A percentile compares a stretch with the other conserved stretches of the same genome.
phyloP scores from a whole-genome alignment of 1,139 yeast species.

The Ogataea hybrid region DNA sequence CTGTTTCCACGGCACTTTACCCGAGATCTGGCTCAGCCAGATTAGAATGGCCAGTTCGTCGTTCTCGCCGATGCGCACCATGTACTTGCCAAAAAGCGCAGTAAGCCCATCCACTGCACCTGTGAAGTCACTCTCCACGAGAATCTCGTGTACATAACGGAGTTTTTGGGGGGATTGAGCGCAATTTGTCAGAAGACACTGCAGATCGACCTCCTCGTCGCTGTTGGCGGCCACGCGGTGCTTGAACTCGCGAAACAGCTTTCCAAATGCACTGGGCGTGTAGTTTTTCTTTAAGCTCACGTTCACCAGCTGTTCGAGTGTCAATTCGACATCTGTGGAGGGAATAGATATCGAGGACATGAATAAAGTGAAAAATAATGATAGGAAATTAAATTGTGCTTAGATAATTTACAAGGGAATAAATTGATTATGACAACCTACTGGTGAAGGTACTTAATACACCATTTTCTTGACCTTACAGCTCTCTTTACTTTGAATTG shows the following conservation, averaged over 20 bases:
- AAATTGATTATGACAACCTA: no score
- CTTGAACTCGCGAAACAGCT: slow-evolving; percentile 28
- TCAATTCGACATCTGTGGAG: slow-evolving; percentile 19
- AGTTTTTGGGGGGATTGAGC: slow-evolving; percentile 22
- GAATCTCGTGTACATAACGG: slow-evolving; percentile 27
- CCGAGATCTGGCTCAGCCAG: slow-evolving; percentile 23
- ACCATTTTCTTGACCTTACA: no score
- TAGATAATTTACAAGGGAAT: no score
- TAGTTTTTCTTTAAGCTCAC: slow-evolving; percentile 23
- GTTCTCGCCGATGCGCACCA: slow-evolving; percentile 11
- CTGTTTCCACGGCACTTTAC: slow-evolving; percentile 23
- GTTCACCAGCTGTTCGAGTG: slow-evolving; percentile 22
- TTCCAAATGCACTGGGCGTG: slow-evolving; percentile 27
- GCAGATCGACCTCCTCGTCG: slow-evolving; percentile 16
- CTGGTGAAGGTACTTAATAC: no score
- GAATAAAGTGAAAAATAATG: background rate
- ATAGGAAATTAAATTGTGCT: no score
- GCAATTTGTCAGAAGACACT: slow-evolving; percentile 20
- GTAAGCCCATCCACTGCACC: slow-evolving; percentile 23
- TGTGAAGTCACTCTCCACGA: slow-evolving; percentile 25
- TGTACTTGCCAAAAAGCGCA: slow-evolving; percentile 18
- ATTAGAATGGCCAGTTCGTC: slow-evolving; percentile 26
- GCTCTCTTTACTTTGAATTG: no score
- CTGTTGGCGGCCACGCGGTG: slow-evolving; percentile 14
- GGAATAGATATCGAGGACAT: slow-evolving; percentile 19